phyloP scores from a whole-genome alignment of 148 eudicot species.

The Fallopia convolvulus region DNA sequence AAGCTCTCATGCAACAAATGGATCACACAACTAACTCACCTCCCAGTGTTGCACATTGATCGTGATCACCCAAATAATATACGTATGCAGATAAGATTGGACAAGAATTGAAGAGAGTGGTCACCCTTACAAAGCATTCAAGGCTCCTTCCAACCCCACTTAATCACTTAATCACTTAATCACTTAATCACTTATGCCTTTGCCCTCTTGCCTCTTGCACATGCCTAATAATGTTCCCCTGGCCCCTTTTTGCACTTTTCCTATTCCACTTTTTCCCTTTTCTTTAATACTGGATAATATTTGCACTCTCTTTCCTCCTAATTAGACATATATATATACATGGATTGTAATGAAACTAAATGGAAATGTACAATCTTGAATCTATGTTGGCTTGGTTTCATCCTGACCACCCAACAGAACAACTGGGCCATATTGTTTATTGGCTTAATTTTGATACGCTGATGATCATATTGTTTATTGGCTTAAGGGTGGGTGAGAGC shows the following conservation, averaged over 20 bases:
- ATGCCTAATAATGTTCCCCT: slow-evolving; percentile 11
- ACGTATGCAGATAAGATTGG: not conserved
- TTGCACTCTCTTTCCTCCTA: not conserved
- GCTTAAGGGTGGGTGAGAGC: not conserved
- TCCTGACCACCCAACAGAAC: not conserved
- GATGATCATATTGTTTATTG: not conserved
- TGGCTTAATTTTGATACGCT: not conserved
- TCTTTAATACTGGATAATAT: not conserved
- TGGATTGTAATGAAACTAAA: not conserved
- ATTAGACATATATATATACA: not conserved
- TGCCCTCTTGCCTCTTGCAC: slow-evolving; percentile 12
- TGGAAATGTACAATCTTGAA: not conserved
- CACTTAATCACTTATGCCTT: not conserved
- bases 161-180: not conserved
- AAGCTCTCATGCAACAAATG: not conserved
- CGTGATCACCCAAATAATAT: too few relatives aligned
- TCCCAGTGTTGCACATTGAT: not conserved
- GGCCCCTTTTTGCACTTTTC: not conserved
- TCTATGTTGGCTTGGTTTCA: not conserved
- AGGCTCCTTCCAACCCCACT: slow-evolving; percentile 14
- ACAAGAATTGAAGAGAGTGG: not conserved
- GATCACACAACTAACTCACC: not conserved
- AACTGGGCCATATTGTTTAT: not conserved
- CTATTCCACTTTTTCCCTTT: not conserved
- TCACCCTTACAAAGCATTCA: not conserved